These are phyloP conservation scores for Geoglossum glabrum DNA, from an alignment of 495 filamentous ascomycete species.

Conservation along the genomic window DNA sequence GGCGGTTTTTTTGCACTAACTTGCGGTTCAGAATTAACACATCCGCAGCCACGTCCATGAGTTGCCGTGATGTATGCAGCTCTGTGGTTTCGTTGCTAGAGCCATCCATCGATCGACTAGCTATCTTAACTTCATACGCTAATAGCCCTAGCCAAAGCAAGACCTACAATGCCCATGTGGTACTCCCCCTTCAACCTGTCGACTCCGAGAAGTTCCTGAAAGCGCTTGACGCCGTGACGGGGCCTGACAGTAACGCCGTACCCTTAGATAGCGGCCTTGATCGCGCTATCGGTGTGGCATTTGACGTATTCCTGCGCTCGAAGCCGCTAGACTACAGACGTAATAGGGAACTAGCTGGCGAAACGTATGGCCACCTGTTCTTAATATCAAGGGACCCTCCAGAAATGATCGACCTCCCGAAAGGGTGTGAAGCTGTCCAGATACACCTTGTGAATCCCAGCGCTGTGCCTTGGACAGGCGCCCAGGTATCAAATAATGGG, in stretches of 20 bases:
- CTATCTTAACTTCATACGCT: not conserved
- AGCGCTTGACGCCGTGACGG: not conserved
- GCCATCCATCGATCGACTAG: not conserved
- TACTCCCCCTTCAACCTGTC: not conserved
- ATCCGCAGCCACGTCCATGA: not conserved
- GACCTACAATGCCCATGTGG: not conserved
- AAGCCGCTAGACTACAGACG: not conserved
- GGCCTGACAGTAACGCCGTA: not conserved
- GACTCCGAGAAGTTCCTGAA: not conserved
- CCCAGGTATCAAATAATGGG: not conserved
- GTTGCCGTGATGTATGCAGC: not conserved
- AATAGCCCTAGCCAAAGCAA: not conserved
- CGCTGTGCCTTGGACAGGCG: not conserved
- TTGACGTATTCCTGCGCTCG: not conserved
- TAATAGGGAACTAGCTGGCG: not conserved
- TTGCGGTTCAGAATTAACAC: not conserved
- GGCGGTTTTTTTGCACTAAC: not conserved
- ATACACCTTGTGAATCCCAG: slow-evolving; percentile 1
- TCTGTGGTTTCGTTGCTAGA: not conserved
- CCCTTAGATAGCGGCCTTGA: not conserved
- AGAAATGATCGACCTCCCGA: not conserved
- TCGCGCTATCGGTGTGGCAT: not conserved
- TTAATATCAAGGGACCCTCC: not conserved
- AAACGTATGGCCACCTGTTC: not conserved
- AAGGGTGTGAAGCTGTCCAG: not conserved